A percentile compares a stretch with the other conserved stretches of the same genome.
These are phyloP conservation scores for Jackrogersella minutella DNA, from an alignment of 495 filamentous ascomycete species.

Conservation along the genomic window DNA sequence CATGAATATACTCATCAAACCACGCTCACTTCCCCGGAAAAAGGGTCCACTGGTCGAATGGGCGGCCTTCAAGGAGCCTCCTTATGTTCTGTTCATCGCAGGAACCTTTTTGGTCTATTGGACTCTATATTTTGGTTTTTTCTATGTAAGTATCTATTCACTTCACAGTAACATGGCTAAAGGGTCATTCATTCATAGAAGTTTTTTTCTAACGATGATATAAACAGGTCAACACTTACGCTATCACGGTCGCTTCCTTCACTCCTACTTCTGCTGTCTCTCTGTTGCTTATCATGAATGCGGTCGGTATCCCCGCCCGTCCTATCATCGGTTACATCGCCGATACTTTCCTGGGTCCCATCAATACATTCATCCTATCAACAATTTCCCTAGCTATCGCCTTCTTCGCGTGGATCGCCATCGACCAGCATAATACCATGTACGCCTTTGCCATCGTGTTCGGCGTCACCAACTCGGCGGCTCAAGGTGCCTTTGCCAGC, in stretches of 20 bases:
- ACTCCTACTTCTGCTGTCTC: slow-evolving; percentile 50
- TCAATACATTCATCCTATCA: slow-evolving; percentile 49
- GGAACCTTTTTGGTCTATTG: slow-evolving; percentile 53
- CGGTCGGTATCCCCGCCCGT: slow-evolving; percentile 49
- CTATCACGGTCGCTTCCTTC: slow-evolving; percentile 51
- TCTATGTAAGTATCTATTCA: slow-evolving; percentile 51
- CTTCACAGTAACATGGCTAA: background rate
- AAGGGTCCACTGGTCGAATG: slow-evolving; percentile 52
- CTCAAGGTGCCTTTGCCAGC: slow-evolving; percentile 50
- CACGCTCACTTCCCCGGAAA: slow-evolving; percentile 44
- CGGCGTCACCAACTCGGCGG: slow-evolving; percentile 50
- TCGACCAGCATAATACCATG: slow-evolving; percentile 47
- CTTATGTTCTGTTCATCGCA: slow-evolving; percentile 50
- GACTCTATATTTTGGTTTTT: slow-evolving; percentile 56
- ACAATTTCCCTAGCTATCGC: slow-evolving; percentile 43
- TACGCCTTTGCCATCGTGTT: slow-evolving; percentile 54
- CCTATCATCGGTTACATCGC: slow-evolving; percentile 52
- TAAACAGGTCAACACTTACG: slow-evolving; percentile 46
- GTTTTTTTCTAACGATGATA: background rate
- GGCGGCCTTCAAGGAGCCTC: slow-evolving; percentile 51
- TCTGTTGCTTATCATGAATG: slow-evolving; percentile 54
- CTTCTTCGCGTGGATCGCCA: slow-evolving; percentile 52
- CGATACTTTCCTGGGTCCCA: slow-evolving; percentile 49
- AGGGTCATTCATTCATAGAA: background rate
- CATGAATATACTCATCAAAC: slow-evolving; percentile 46